A percentile compares a stretch with the other conserved stretches of the same genome.
Conservation (phyloP, 148 eudicot genomes). For the Rhododendron henanense region DNA sequence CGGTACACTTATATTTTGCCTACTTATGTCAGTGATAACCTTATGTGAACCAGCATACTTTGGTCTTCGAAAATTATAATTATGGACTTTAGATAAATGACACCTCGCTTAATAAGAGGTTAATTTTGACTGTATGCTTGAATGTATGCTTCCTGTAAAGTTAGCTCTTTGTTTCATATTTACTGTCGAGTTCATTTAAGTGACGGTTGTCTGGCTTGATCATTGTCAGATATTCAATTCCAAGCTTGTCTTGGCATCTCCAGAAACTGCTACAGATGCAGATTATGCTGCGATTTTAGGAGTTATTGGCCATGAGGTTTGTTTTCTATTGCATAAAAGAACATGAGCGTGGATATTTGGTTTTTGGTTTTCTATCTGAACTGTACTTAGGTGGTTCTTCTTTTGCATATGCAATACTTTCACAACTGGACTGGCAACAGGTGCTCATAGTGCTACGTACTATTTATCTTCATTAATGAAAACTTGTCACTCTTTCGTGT, state of each 20-base stretch:
- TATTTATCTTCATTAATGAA: background rate
- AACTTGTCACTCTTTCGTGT: background rate
- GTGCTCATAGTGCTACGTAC: slow-evolving; percentile 32
- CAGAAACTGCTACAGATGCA: slow-evolving; percentile 92
- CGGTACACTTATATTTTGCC: too few species aligned
- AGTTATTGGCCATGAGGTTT: slow-evolving; percentile 98
- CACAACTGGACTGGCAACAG: slow-evolving; percentile 99
- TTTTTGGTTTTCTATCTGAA: background rate
- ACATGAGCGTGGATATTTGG: background rate
- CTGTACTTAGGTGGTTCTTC: slow-evolving; percentile 22
- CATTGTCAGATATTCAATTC: slow-evolving; percentile 86
- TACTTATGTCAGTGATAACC: too few species aligned
- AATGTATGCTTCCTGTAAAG: slow-evolving; percentile 51
- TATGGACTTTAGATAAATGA: too few species aligned
- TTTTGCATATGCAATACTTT: slow-evolving; percentile 66
- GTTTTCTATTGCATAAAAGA: slow-evolving; percentile 10
- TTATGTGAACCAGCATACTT: too few species aligned
- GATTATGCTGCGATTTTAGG: slow-evolving; percentile 98
- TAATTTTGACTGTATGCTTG: slow-evolving; percentile 22
- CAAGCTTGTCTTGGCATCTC: slow-evolving; percentile 97
- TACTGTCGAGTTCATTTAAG: background rate
- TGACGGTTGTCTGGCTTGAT: slow-evolving; percentile 8
- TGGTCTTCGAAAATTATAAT: too few species aligned
- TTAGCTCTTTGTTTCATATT: background rate
- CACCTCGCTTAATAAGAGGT: too few species aligned